These are phyloP conservation scores for Cladosporium sp. DNA, from an alignment of 2,329 filamentous ascomycete species.

Conservation along the genomic window DNA sequence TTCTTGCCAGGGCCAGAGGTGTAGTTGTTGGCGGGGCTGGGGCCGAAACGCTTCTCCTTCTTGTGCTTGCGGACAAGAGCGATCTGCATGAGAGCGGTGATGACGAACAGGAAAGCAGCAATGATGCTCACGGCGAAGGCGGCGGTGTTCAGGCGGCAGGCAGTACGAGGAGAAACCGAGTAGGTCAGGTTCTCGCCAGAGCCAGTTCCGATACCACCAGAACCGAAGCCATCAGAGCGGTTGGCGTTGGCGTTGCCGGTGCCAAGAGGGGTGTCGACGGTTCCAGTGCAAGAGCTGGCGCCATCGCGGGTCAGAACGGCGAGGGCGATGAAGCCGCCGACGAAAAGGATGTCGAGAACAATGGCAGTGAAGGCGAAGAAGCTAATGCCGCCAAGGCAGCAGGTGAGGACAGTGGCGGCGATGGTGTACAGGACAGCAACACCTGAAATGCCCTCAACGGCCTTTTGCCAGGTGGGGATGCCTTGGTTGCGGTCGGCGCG, in stretches of 20 bases:
- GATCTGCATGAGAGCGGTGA: slow-evolving; percentile 64
- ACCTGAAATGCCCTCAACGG: slow-evolving; percentile 61
- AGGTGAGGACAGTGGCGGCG: slow-evolving; percentile 66
- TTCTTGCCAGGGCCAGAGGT: slow-evolving; percentile 52
- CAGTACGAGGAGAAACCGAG: slow-evolving; percentile 45
- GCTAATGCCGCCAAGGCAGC: slow-evolving; percentile 68
- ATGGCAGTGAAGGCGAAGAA: slow-evolving; percentile 69
- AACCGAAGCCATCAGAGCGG: slow-evolving; percentile 44
- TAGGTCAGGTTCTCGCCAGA: slow-evolving; percentile 38
- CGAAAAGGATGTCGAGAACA: slow-evolving; percentile 69
- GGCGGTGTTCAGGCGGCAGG: slow-evolving; percentile 71
- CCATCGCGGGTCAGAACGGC: slow-evolving; percentile 68
- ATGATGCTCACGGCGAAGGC: slow-evolving; percentile 73
- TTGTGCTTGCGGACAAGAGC: slow-evolving; percentile 64
- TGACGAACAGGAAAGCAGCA: slow-evolving; percentile 69
- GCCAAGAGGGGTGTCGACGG: slow-evolving; percentile 64
- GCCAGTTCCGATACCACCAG: slow-evolving; percentile 39
- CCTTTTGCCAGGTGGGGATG: slow-evolving; percentile 59
- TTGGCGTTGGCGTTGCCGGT: slow-evolving; percentile 48
- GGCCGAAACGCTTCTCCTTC: slow-evolving; percentile 67
- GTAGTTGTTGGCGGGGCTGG: slow-evolving; percentile 61
- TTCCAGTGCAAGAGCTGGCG: slow-evolving; percentile 57
- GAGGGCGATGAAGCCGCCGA: slow-evolving; percentile 73
- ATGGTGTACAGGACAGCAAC: slow-evolving; percentile 68
- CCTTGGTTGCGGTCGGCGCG: slow-evolving; percentile 57